Evolutionary conservation across 805 yeast species (phyloP).

Genomic region (Spathaspora passalidarum): DNA sequence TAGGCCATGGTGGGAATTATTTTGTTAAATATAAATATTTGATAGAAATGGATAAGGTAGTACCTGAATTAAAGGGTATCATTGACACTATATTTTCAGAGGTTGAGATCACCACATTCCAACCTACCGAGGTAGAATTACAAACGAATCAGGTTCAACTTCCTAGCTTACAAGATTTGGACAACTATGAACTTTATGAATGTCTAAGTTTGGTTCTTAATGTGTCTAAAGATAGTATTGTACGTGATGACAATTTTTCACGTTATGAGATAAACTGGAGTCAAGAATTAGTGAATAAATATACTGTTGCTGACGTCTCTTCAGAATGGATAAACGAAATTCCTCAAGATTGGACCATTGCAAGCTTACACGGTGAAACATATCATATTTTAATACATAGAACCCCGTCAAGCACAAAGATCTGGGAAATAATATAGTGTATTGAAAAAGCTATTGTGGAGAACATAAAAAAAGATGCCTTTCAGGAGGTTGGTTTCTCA

Average conservation of each 20-base stretch:
- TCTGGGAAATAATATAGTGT: background rate
- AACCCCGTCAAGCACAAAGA: background rate
- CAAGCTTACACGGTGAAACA: background rate
- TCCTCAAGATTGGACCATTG: background rate
- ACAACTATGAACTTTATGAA: slow-evolving; percentile 4
- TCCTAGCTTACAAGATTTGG: background rate
- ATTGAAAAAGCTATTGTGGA: background rate
- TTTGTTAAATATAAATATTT: slow-evolving; percentile 2
- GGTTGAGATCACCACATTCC: background rate
- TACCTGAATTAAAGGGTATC: slow-evolving; percentile 3
- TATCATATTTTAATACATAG: background rate
- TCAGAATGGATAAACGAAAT: background rate
- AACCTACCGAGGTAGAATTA: background rate
- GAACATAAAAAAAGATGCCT: too few relatives aligned
- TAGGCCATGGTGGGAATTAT: slow-evolving; percentile 6
- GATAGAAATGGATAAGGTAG: background rate
- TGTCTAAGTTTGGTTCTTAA: background rate
- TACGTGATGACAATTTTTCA: background rate
- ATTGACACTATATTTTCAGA: slow-evolving; percentile 2
- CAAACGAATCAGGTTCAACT: background rate
- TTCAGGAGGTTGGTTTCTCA: too few relatives aligned
- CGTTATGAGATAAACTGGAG: background rate
- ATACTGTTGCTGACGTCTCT: background rate
- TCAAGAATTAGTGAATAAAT: background rate
- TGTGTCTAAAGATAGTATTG: background rate